phyloP scores from a whole-genome alignment of 2,329 filamentous ascomycete genomes.

The Podosphaera fusca region DNA sequence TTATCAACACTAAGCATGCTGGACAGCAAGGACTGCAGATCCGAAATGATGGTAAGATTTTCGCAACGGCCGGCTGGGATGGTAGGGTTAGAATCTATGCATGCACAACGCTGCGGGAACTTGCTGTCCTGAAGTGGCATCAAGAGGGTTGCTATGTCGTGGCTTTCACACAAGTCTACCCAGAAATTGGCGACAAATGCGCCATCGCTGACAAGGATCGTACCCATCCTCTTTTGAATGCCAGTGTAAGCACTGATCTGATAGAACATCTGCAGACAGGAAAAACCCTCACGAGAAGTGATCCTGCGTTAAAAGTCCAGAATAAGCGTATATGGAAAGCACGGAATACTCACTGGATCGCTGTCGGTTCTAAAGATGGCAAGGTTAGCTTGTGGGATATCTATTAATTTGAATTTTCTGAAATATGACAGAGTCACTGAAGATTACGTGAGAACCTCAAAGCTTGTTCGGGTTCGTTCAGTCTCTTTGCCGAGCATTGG shows the following conservation, averaged over 20 bases:
- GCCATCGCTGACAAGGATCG: not conserved
- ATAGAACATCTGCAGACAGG: not conserved
- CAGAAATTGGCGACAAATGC: not conserved
- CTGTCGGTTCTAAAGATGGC: constrained; percentile 78
- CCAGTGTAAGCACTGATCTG: not conserved
- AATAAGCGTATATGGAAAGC: constrained; percentile 40
- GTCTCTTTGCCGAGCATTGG: not conserved
- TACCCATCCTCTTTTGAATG: not conserved
- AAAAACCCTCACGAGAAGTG: not conserved
- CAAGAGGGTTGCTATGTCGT: constrained; percentile 66
- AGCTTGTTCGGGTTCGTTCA: not conserved
- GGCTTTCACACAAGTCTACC: constrained; percentile 36
- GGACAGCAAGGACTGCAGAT: constrained; percentile 67
- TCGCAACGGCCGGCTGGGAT: constrained; percentile 90
- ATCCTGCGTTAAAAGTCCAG: constrained; percentile 27
- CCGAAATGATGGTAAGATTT: constrained; percentile 58
- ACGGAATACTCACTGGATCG: constrained; percentile 64
- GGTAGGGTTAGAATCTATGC: constrained; percentile 61
- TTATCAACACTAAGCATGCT: constrained; percentile 59
- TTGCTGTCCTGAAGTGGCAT: constrained; percentile 91
- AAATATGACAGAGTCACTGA: not conserved
- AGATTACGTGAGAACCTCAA: not conserved
- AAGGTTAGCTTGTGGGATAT: constrained; percentile 93
- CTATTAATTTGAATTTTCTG: constrained; percentile 23
- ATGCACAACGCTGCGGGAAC: constrained; percentile 54